A percentile compares a stretch with the other conserved stretches of the same genome.
Evolutionary conservation across 176 grass and related monocot species (phyloP).

Genomic region (Bromus sterilis): DNA sequence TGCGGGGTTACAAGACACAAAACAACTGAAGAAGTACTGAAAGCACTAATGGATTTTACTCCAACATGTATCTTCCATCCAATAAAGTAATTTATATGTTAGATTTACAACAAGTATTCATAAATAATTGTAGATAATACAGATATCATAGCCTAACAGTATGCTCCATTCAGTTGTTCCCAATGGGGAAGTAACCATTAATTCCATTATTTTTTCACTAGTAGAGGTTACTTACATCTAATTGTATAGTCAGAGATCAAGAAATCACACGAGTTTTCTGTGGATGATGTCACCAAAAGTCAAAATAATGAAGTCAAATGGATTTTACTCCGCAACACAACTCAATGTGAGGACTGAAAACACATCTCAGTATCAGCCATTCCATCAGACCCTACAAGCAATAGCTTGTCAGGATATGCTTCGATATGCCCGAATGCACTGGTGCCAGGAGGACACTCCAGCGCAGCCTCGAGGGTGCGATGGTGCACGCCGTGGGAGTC

Average conservation of each 20-base stretch:
- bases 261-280: neutral
- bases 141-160: neutral
- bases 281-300: neutral
- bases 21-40: neutral
- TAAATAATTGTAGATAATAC: neutral
- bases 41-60: too few species aligned
- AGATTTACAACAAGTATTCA: neutral
- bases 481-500: constrained; percentile 77
- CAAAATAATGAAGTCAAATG: neutral
- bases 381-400: constrained; percentile 67
- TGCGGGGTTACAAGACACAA: neutral
- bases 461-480: constrained; percentile 67
- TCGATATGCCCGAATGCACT: constrained; percentile 60
- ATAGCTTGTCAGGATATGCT: constrained; percentile 62
- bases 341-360: constrained; percentile 21
- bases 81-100: neutral
- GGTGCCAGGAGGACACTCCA: constrained; percentile 80
- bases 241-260: neutral
- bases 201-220: neutral
- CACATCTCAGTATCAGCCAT: constrained; percentile 69
- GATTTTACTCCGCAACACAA: neutral
- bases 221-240: neutral
- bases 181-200: neutral
- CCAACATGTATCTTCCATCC: neutral
- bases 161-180: neutral